Conservation (phyloP, 306 rosid genomes). For the Quercus cerris region DNA sequence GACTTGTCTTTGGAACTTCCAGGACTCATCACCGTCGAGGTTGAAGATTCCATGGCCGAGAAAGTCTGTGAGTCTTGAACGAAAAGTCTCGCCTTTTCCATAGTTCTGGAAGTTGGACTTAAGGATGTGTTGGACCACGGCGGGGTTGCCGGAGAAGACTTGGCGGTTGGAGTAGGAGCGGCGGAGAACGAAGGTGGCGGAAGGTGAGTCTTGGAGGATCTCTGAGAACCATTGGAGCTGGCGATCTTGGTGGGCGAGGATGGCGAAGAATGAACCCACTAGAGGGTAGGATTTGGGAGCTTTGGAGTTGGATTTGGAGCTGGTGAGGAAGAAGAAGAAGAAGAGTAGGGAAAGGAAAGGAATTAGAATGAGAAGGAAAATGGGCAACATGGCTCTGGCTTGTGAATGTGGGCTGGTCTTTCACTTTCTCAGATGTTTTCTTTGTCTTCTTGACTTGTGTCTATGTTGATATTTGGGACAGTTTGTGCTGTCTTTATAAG, state of each 20-base stretch:
- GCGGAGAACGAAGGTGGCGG: slow-evolving; percentile 56
- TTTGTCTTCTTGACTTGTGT: background rate
- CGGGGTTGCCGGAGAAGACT: slow-evolving; percentile 55
- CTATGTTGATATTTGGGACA: no score
- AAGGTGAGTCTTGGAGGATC: slow-evolving; percentile 40
- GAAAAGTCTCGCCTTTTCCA: slow-evolving; percentile 35
- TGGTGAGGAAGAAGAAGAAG: slow-evolving; percentile 14
- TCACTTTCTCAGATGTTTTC: no score
- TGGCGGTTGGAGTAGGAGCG: slow-evolving; percentile 34
- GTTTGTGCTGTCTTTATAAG: no score
- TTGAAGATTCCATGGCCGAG: slow-evolving; percentile 71
- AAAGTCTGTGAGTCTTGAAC: slow-evolving; percentile 34
- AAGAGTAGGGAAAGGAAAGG: slow-evolving; percentile 6
- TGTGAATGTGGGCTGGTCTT: no score
- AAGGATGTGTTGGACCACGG: slow-evolving; percentile 65
- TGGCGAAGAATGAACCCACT: slow-evolving; percentile 40
- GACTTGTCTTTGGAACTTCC: slow-evolving; percentile 71
- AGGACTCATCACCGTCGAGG: slow-evolving; percentile 36
- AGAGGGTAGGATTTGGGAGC: slow-evolving; percentile 60
- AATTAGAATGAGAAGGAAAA: background rate
- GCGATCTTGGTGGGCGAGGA: slow-evolving; percentile 32
- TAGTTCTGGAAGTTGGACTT: slow-evolving; percentile 52
- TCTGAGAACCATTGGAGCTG: slow-evolving; percentile 57
- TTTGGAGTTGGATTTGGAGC: background rate
- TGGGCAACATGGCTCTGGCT: background rate